Base-by-base conservation (phyloP, 78 protist species). In the Mantamonas sphyraenae region DNA sequence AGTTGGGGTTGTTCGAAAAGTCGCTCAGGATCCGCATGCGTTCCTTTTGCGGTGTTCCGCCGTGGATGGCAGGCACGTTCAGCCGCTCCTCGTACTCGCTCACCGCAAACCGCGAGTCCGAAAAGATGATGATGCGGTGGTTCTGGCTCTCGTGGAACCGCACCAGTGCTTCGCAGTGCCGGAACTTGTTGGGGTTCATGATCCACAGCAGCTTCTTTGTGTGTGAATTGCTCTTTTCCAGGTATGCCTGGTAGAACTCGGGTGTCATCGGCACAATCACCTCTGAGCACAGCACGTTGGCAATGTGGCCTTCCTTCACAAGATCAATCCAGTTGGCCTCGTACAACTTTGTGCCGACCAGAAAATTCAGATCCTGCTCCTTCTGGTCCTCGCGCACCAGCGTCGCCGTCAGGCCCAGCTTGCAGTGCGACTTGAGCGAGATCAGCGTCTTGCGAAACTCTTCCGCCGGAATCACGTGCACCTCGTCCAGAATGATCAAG, bases 271-370 rank as follows among this genome's bases (percentile, higher is more conserved):
- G 90, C 73, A 98, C 93, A 93, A 93, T 79, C 39, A 97, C 95
- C 45, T 87, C 88, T 8, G 77, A 69, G 40, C 92, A 87, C 34
- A 66, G 60, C 17, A 87, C 93, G 40, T 68, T 61, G 38, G 89
- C 89, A 42, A 86, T 84, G 64, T 76, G 71, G 37, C 93, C 96
- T 16, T 73, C 60, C 22, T 39, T 57, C 71, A 81, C 87, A 31
- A 98, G 80, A 47, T 94, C 99, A 43, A 93, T 84, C 99, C 99
- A 98, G 80, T 96, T 96, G 3, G 99, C 99, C 51, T 97, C 99
- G 82, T 97, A 98, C 65, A 98, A 84, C 76, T 97, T 98, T 28
- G 99, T 99, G 3, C 99, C 99, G 61, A 97, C 86, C 38, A 95
- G 81, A 64, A 65, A 87, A 64, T 79, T 76, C n/a, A 98, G 83